Conservation (phyloP, 1,284 basidiomycete genomes). For the Ganoderma resinaceum region DNA sequence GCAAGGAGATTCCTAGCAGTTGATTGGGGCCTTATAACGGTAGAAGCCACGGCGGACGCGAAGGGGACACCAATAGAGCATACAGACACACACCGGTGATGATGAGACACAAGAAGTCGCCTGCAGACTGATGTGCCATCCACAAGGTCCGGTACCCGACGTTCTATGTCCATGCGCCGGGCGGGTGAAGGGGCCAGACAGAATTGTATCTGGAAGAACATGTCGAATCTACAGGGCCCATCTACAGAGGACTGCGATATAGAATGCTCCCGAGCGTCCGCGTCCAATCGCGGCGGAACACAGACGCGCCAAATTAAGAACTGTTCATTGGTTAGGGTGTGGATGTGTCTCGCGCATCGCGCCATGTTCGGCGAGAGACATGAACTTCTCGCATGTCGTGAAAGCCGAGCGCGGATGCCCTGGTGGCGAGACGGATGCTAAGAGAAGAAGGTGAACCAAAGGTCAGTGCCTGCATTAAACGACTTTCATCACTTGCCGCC, state of each 20-base stretch:
- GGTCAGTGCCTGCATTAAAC: constrained; percentile 24
- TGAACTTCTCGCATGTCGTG: constrained; percentile 9
- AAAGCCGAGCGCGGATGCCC: constrained; percentile 22
- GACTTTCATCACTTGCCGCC: constrained; percentile 11
- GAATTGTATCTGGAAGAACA: constrained; percentile 7
- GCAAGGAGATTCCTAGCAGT: not conserved
- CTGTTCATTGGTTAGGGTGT: constrained; percentile 10
- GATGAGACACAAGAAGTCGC: not conserved
- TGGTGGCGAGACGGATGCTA: constrained; percentile 15
- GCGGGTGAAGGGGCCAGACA: not conserved
- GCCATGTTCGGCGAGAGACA: not conserved
- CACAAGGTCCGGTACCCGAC: not conserved
- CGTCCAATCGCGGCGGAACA: not conserved
- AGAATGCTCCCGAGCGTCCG: constrained; percentile 1
- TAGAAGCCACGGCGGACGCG: not conserved
- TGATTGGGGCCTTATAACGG: constrained; percentile 6
- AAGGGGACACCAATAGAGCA: not conserved
- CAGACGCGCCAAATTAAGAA: not conserved
- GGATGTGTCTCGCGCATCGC: not conserved
- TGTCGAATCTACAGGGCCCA: constrained; percentile 5
- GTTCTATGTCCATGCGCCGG: constrained; percentile 7
- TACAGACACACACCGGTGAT: constrained; percentile 22
- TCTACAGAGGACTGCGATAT: not conserved
- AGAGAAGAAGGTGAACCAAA: constrained; percentile 14
- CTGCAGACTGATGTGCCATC: not conserved